Evolutionary conservation across 2,329 filamentous ascomycete genomes (phyloP).

Genomic region (Aspergillus novofumigatus): DNA sequence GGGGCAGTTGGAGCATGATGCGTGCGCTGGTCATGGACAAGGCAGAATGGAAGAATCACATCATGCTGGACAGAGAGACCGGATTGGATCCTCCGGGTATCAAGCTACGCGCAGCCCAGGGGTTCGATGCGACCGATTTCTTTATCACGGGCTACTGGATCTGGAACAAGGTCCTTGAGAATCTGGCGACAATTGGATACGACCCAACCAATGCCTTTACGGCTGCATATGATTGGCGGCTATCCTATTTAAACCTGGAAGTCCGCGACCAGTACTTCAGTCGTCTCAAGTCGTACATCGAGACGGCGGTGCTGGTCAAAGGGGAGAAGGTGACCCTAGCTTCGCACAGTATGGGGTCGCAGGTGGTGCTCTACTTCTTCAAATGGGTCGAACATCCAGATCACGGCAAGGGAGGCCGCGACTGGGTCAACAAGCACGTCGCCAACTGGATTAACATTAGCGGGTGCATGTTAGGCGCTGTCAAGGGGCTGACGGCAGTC

Average conservation of each 20-base stretch:
- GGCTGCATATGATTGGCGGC: slow-evolving; percentile 81
- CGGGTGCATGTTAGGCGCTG: slow-evolving; percentile 92
- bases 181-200: slow-evolving; percentile 91
- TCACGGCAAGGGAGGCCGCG: slow-evolving; percentile 71
- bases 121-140: slow-evolving; percentile 96
- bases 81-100: slow-evolving; percentile 86
- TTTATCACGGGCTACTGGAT: slow-evolving; percentile 86
- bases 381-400: slow-evolving; percentile 78
- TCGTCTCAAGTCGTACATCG: slow-evolving; percentile 82
- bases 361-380: slow-evolving; percentile 79
- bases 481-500: slow-evolving; percentile 85
- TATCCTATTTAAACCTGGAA: slow-evolving; percentile 87
- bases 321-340: slow-evolving; percentile 78
- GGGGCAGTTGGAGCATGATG: slow-evolving; percentile 99
- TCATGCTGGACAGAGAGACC: slow-evolving; percentile 91
- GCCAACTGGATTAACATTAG: slow-evolving; percentile 98
- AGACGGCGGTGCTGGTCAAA: slow-evolving; percentile 69
- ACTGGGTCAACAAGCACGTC: slow-evolving; percentile 86
- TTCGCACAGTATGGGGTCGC: slow-evolving; percentile 96
- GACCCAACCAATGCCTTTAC: slow-evolving; percentile 73
- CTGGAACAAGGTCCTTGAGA: slow-evolving; percentile 98
- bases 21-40: slow-evolving; percentile 88
- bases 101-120: slow-evolving; percentile 88
- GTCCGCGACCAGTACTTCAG: slow-evolving; percentile 91
- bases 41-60: slow-evolving; percentile 88